Evolutionary conservation across 129 eudicot genomes (phyloP).

Genomic region (Logfia minima): DNA sequence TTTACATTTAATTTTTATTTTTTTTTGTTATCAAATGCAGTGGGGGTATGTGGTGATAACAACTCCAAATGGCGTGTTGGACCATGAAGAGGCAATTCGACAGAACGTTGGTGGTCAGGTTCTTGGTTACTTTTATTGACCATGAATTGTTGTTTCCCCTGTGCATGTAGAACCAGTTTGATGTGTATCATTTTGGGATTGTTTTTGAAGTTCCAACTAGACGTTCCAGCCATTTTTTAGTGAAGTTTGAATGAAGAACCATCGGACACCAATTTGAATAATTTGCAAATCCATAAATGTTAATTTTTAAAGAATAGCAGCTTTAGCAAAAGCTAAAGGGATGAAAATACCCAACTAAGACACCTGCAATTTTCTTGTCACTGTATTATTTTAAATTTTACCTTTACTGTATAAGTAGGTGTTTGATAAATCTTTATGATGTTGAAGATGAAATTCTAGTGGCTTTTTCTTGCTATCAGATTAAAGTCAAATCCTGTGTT

Average conservation of each 20-base stretch:
- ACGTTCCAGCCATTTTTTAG: not conserved
- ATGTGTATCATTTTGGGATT: not conserved
- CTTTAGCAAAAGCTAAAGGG: not conserved
- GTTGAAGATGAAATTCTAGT: too few species aligned
- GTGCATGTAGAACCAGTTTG: conserved; percentile 22
- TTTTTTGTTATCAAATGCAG: conserved; percentile 39
- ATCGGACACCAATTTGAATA: not conserved
- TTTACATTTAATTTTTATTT: not conserved
- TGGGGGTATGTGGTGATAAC: conserved; percentile 97
- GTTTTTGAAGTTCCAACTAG: conserved; percentile 23
- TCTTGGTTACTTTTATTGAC: conserved; percentile 75
- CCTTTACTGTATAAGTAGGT: too few species aligned
- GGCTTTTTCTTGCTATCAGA: too few species aligned
- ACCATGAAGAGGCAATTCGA: conserved; percentile 84
- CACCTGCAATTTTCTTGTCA: not conserved
- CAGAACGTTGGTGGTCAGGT: conserved; percentile 96
- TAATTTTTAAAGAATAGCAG: not conserved
- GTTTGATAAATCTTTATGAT: too few species aligned
- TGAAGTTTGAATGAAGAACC: conserved; percentile 7
- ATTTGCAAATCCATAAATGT: not conserved
- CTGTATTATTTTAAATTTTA: too few species aligned
- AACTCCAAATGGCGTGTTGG: conserved; percentile 89
- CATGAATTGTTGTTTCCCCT: not conserved
- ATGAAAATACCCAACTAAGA: not conserved
- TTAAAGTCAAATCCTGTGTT: too few species aligned